Conservation (phyloP, 2,329 filamentous ascomycete species). For the Nothophoma quercina region DNA sequence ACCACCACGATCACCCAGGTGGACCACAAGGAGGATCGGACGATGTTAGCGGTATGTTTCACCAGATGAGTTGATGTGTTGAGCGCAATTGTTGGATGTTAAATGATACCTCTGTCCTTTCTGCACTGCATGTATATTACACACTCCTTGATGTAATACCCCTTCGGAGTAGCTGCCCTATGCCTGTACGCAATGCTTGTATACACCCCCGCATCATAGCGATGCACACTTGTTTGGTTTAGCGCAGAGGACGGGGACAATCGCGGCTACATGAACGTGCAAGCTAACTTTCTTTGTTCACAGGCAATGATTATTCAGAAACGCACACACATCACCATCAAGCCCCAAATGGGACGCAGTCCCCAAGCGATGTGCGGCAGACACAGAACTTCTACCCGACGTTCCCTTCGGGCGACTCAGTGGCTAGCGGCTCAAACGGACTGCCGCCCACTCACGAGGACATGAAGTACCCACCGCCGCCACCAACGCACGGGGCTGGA, state of each 20-base stretch:
- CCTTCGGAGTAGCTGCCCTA: conserved; percentile 49
- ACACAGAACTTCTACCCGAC: conserved; percentile 78
- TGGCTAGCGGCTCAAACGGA: conserved; percentile 60
- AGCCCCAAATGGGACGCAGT: conserved; percentile 59
- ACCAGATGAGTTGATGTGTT: conserved; percentile 79
- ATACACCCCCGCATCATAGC: conserved; percentile 23
- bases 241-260: conserved; percentile 28
- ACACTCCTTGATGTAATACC: conserved; percentile 54
- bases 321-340: conserved; percentile 73
- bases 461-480: conserved; percentile 57
- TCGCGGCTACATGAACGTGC: conserved; percentile 39
- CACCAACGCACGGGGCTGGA: conserved; percentile 51
- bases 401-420: conserved; percentile 67
- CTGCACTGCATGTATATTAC: conserved; percentile 53
- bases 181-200: conserved; percentile 38
- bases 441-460: conserved; percentile 72
- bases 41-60: conserved; percentile 96
- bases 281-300: conserved; percentile 55
- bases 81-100: conserved; percentile 48
- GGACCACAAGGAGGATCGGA: conserved; percentile 72
- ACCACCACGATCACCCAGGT: conserved; percentile 77
- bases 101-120: conserved; percentile 53
- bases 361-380: conserved; percentile 73
- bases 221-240: conserved; percentile 36
- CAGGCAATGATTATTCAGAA: conserved; percentile 67